Conservation (phyloP, 768 basidiomycete genomes). For the Lactarius evosmus region DNA sequence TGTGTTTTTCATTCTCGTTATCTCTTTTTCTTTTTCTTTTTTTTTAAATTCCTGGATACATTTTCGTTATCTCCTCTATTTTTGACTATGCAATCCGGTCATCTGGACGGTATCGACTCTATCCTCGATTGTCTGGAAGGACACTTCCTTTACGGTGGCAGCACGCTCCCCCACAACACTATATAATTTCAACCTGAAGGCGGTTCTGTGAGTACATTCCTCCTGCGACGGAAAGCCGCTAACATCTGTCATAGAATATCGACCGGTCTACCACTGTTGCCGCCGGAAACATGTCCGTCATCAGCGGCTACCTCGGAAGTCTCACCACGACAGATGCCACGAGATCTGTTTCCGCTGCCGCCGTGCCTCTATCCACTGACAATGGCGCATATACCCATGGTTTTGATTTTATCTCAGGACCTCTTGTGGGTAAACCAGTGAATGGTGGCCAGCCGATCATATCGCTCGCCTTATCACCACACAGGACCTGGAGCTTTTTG, state of each 20-base stretch:
- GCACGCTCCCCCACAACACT: neutral
- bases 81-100: neutral
- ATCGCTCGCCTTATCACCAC: neutral
- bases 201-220: neutral
- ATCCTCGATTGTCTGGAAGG: neutral
- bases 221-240: neutral
- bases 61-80: too few species aligned
- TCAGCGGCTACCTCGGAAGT: neutral
- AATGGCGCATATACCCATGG: neutral
- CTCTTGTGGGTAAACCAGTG: neutral
- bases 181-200: neutral
- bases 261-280: neutral
- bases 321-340: neutral
- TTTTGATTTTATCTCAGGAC: neutral
- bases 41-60: too few species aligned
- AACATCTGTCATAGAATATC: neutral
- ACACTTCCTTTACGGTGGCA: neutral
- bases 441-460: neutral
- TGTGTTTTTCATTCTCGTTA: too few species aligned
- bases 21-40: too few species aligned
- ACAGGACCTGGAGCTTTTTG: neutral
- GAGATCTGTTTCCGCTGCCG: neutral
- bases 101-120: neutral
- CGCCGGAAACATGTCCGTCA: neutral
- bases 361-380: neutral